Evolutionary conservation across 2,329 filamentous ascomycete genomes (phyloP).

Genomic region (Cladosporium sp.): DNA sequence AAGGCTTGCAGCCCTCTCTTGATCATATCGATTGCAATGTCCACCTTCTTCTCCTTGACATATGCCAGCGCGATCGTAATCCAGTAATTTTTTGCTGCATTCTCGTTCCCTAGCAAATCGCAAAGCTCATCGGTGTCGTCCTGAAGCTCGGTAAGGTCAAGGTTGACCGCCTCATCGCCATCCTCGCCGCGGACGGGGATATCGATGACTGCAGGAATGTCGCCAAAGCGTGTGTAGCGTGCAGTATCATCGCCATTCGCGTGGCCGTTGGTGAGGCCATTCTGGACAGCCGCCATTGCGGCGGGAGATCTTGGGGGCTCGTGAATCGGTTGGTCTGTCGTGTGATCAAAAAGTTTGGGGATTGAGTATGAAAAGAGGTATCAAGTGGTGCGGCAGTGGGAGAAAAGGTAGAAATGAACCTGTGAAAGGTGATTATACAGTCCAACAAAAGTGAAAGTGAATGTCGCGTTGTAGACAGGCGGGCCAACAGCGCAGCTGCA

Average conservation of each 20-base stretch:
- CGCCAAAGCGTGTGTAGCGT: constrained; percentile 48
- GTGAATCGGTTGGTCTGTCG: not conserved
- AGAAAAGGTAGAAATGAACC: no score
- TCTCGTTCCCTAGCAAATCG: constrained; percentile 89
- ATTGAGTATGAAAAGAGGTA: no score
- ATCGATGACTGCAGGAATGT: constrained; percentile 57
- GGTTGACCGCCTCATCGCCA: constrained; percentile 72
- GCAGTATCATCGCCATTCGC: constrained; percentile 15
- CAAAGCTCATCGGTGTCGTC: constrained; percentile 92
- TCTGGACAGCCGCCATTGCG: constrained; percentile 42
- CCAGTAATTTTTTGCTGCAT: constrained; percentile 87
- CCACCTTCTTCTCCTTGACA: constrained; percentile 89
- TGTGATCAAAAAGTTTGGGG: no score
- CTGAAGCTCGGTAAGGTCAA: constrained; percentile 82
- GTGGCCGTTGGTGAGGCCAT: constrained; percentile 34
- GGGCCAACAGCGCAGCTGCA: not conserved
- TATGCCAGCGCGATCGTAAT: constrained; percentile 97
- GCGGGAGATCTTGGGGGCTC: constrained; percentile 4
- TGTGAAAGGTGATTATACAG: not conserved
- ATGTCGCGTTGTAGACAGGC: no score
- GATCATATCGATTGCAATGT: constrained; percentile 68
- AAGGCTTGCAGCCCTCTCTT: constrained; percentile 69
- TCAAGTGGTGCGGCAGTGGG: no score
- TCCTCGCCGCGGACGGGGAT: constrained; percentile 58
- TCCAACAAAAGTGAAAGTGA: not conserved